Percentiles rank a stretch among this genome's conserved stretches.
Conservation (phyloP, 1,284 basidiomycete species). For the Chiua sp. region DNA sequence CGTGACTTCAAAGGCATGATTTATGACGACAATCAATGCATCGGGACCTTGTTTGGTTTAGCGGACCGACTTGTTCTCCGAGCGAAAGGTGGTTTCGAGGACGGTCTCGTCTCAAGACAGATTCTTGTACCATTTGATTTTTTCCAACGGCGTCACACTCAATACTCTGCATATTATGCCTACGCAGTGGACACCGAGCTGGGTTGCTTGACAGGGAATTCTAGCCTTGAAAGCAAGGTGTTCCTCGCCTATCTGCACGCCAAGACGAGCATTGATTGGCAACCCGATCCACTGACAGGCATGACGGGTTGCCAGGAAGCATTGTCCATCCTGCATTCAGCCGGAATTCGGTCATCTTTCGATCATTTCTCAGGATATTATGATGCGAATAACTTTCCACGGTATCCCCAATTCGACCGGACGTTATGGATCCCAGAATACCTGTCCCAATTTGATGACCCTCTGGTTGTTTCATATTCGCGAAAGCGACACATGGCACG, state of each 20-base stretch:
- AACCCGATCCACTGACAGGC: constrained; percentile 50
- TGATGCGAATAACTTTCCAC: too few relatives aligned
- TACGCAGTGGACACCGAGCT: constrained; percentile 47
- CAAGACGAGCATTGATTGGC: constrained; percentile 40
- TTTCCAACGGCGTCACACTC: neutral
- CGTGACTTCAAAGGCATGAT: neutral
- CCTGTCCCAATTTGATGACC: too few relatives aligned
- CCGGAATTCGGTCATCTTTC: constrained; percentile 9
- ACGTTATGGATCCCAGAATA: too few relatives aligned
- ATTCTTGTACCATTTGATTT: constrained; percentile 43
- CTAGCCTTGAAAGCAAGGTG: constrained; percentile 39
- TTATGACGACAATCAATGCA: neutral
- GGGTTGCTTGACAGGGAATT: constrained; percentile 41
- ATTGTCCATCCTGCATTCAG: constrained; percentile 40
- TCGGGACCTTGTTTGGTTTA: constrained; percentile 29
- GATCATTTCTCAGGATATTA: too few relatives aligned
- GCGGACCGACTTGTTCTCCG: constrained; percentile 45
- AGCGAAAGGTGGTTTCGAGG: constrained; percentile 10
- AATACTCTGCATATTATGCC: constrained; percentile 30
- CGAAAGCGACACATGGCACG: too few relatives aligned
- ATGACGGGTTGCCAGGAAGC: constrained; percentile 54
- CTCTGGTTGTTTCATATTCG: too few relatives aligned
- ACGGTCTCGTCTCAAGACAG: constrained; percentile 21
- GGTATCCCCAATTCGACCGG: neutral
- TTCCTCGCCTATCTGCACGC: constrained; percentile 53